A percentile compares a stretch with the other conserved stretches of the same genome.
These are phyloP conservation scores for Immersiporthe knoxdaviesiana DNA, from an alignment of 2,329 filamentous ascomycete species.

Conservation along the genomic window DNA sequence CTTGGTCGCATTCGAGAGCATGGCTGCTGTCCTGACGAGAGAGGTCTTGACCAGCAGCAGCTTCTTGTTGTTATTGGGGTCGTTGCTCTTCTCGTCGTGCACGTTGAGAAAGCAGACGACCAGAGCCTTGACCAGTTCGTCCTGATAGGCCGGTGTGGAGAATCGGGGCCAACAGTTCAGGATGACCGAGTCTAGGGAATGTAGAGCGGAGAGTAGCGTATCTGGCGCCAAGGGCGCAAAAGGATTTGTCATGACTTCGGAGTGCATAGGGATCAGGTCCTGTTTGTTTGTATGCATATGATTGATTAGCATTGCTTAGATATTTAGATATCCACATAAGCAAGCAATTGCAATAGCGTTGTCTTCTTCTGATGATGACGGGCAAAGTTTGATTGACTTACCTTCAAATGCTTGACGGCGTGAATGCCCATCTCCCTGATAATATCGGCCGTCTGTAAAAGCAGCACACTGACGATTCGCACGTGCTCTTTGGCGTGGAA, in stretches of 20 bases:
- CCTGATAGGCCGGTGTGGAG: conserved; percentile 54
- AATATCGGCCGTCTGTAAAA: conserved; percentile 52
- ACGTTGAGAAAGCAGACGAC: conserved; percentile 66
- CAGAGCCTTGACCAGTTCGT: conserved; percentile 65
- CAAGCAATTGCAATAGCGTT: conserved; percentile 33
- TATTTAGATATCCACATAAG: conserved; percentile 8
- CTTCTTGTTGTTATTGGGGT: conserved; percentile 20
- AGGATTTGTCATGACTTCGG: conserved; percentile 67
- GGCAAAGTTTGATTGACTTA: conserved; percentile 42
- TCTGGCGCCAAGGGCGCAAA: conserved; percentile 62
- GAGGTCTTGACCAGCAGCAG: conserved; percentile 38
- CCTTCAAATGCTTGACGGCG: conserved; percentile 69
- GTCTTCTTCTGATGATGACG: background rate
- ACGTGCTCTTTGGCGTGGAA: conserved; percentile 63
- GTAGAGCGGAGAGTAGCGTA: conserved; percentile 56
- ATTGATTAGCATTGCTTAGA: conserved; percentile 19
- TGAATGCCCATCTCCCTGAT: conserved; percentile 63
- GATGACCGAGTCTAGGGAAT: conserved; percentile 61
- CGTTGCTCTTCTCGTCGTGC: conserved; percentile 40
- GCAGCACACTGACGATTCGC: conserved; percentile 59
- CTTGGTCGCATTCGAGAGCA: conserved; percentile 42
- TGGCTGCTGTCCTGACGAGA: conserved; percentile 40
- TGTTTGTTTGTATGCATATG: conserved; percentile 43
- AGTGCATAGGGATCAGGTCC: conserved; percentile 69
- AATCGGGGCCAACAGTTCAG: conserved; percentile 72